Evolutionary conservation across 2,329 filamentous ascomycete species (phyloP).

Genomic region (Ophiostoma himal-ulmi): DNA sequence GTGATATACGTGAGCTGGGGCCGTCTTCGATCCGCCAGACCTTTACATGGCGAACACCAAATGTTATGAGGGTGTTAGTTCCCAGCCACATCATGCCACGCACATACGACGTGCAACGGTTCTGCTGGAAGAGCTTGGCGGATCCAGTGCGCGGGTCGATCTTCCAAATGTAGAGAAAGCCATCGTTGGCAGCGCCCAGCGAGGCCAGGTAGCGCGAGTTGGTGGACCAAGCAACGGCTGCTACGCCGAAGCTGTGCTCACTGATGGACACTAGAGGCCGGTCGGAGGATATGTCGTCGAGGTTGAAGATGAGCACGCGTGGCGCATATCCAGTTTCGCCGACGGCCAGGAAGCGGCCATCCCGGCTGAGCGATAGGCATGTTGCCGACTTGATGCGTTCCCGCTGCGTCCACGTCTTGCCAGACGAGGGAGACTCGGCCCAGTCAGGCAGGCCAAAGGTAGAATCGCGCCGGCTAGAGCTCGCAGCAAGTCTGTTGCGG

Average conservation of each 20-base stretch:
- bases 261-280: slow-evolving; percentile 76
- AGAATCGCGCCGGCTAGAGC: slow-evolving; percentile 41
- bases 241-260: slow-evolving; percentile 87
- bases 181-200: slow-evolving; percentile 82
- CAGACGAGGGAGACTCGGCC: slow-evolving; percentile 54
- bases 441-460: slow-evolving; percentile 43
- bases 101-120: slow-evolving; percentile 85
- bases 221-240: slow-evolving; percentile 80
- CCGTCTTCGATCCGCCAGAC: slow-evolving; percentile 79
- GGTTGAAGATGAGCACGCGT: slow-evolving; percentile 81
- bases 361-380: slow-evolving; percentile 79
- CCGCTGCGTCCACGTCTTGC: slow-evolving; percentile 77
- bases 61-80: slow-evolving; percentile 69
- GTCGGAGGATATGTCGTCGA: slow-evolving; percentile 74
- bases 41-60: slow-evolving; percentile 88
- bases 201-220: slow-evolving; percentile 84
- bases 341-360: slow-evolving; percentile 81
- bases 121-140: slow-evolving; percentile 72
- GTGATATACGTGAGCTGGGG: slow-evolving; percentile 38
- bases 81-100: slow-evolving; percentile 89
- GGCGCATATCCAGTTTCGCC: slow-evolving; percentile 95
- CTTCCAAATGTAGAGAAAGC: slow-evolving; percentile 86
- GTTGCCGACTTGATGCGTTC: slow-evolving; percentile 94
- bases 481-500: slow-evolving; percentile 48
- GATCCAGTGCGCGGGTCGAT: slow-evolving; percentile 77